Evolutionary conservation across 2,329 filamentous ascomycete species (phyloP).

Genomic region (Arthrobotrys sinensis): DNA sequence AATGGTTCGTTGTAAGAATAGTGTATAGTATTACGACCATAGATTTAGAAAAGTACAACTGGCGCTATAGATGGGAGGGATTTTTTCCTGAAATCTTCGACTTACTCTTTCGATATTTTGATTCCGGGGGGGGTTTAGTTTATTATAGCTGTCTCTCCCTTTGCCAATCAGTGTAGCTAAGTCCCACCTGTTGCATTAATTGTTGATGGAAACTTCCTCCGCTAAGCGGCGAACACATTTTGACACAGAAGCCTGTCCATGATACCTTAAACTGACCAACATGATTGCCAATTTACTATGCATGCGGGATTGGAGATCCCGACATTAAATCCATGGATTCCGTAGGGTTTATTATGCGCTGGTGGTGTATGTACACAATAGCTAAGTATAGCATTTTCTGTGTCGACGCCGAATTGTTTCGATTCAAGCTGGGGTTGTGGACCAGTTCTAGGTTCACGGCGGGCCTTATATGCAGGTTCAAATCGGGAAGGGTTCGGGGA

Average conservation of each 20-base stretch:
- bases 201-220: slow-evolving; percentile 48
- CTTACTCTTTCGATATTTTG: slow-evolving; percentile 20
- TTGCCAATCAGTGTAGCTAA: no score
- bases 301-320: slow-evolving; percentile 31
- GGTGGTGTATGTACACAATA: slow-evolving; percentile 4
- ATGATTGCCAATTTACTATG: slow-evolving; percentile 19
- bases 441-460: background rate
- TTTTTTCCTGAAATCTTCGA: slow-evolving; percentile 7
- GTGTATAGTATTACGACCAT: slow-evolving; percentile 30
- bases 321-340: slow-evolving; percentile 18
- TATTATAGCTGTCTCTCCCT: slow-evolving; percentile 16
- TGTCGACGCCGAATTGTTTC: slow-evolving; percentile 15
- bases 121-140: background rate
- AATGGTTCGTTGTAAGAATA: slow-evolving; percentile 16
- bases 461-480: slow-evolving; percentile 29
- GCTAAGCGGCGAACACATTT: slow-evolving; percentile 32
- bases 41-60: slow-evolving; percentile 26
- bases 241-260: slow-evolving; percentile 38
- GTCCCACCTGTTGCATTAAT: slow-evolving; percentile 3
- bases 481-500: slow-evolving; percentile 6
- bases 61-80: slow-evolving; percentile 3
- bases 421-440: slow-evolving; percentile 6
- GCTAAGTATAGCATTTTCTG: slow-evolving; percentile 16
- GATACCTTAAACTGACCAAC: slow-evolving; percentile 18
- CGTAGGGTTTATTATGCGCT: slow-evolving; percentile 25